Base-by-base conservation (phyloP, 2,329 filamentous ascomycete species). In the Fusarium aywerte region DNA sequence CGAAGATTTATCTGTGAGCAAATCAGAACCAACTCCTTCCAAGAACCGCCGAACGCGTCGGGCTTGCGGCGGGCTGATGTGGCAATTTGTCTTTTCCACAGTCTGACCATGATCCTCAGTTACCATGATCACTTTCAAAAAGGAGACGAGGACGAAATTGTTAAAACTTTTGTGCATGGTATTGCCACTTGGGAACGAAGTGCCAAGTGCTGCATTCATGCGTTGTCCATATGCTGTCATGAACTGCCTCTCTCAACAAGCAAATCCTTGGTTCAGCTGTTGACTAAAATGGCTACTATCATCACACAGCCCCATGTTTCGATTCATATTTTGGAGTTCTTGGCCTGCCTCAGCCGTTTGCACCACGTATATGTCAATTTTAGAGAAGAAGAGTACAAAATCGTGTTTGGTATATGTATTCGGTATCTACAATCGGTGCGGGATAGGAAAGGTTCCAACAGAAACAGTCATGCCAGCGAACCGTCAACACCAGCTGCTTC, bases 321-420 rank as follows among this genome's bases (percentile, higher is more conserved):
- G 11, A 91, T 97, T 63, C 96, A 99, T 75, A 97, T 99, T 62
- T 83, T 99, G 48, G 96, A 99, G 75, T 98, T 99, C 74, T 82
- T 99, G n/a, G 92, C 92, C 11, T 90, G 93, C 48, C 85, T 99
- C 27, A 93, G 94, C 52, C 90, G 95, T 33, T 82, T 97, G 58
- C 92, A 92, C 11, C 87, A 92, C 62, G 85, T 97, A 2, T 96
- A 94, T 75, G 89, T 92, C 74, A 96, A 97, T 74, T 92, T 97
- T 76, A 87, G 92, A 50, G 90, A 96, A 71, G 93, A 97, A 39
- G 94, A 98, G 73, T 97, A 95, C 77, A 92, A 92, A 65, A 93
- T 92, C 53, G 92, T 98, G 1, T 98, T 99, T 76, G 96, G 92
- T 11, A 96, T 99, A 44, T 97, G 93, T 74, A 93, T 97, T 77